Percentiles rank a stretch among this genome's conserved stretches.
phyloP scores from a whole-genome alignment of 148 eudicot genomes.

The Linanthus parryae region DNA sequence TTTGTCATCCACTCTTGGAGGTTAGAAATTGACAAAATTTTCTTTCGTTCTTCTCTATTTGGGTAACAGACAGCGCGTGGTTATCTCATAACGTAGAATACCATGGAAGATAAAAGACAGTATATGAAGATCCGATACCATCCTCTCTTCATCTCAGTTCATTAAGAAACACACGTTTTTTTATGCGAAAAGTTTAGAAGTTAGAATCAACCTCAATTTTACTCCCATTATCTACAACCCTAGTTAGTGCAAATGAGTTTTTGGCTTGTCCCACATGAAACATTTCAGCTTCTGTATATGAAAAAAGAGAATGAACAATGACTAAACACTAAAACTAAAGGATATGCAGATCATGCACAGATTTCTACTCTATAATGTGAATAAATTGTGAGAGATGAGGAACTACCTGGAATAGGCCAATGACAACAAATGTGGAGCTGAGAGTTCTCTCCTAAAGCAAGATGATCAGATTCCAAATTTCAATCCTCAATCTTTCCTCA shows the following conservation, averaged over 20 bases:
- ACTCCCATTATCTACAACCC: neutral
- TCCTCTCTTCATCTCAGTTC: no score
- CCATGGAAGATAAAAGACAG: no score
- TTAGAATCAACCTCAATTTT: no score
- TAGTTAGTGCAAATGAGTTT: neutral
- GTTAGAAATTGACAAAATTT: neutral
- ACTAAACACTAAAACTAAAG: neutral
- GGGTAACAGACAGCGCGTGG: no score
- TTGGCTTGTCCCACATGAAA: neutral
- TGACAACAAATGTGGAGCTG: constrained; percentile 21
- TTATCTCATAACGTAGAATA: no score
- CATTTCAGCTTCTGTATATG: neutral
- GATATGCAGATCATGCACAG: no score
- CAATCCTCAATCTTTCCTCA: constrained; percentile 26
- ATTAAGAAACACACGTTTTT: no score
- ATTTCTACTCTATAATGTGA: no score
- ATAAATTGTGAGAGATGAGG: constrained; percentile 11
- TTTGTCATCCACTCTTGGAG: neutral
- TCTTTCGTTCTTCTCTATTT: no score
- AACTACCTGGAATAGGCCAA: constrained; percentile 27
- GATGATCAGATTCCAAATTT: constrained; percentile 16
- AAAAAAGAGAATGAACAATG: neutral
- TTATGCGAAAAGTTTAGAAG: no score
- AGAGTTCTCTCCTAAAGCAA: constrained; percentile 5
- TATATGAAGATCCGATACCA: no score